These are phyloP conservation scores for Aspergillus sojae DNA, from an alignment of 2,329 filamentous ascomycete species.

Conservation along the genomic window DNA sequence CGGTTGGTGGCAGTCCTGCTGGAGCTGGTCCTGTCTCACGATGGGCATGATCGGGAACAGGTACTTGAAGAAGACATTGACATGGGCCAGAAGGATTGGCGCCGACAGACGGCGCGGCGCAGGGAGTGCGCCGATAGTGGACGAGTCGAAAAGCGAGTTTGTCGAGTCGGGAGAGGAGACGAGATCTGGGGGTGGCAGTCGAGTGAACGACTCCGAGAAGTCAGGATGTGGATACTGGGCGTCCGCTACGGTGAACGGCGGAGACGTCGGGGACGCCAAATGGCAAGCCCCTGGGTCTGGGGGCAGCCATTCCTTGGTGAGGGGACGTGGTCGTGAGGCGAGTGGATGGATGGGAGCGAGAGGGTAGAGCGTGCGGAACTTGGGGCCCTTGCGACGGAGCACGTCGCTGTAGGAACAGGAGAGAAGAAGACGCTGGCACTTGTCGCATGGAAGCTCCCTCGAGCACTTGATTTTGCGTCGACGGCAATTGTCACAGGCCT, in stretches of 20 bases:
- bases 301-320: slow-evolving; percentile 23
- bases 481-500: slow-evolving; percentile 47
- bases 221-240: slow-evolving; percentile 28
- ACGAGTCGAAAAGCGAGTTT: slow-evolving; percentile 33
- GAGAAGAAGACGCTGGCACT: slow-evolving; percentile 40
- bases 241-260: slow-evolving; percentile 28
- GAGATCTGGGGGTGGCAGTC: slow-evolving; percentile 33
- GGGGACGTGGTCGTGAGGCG: slow-evolving; percentile 22
- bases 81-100: slow-evolving; percentile 39
- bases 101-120: slow-evolving; percentile 33
- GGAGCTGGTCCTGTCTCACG: slow-evolving; percentile 38
- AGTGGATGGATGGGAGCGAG: slow-evolving; percentile 40
- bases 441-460: slow-evolving; percentile 45
- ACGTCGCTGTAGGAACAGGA: slow-evolving; percentile 45
- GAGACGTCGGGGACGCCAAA: slow-evolving; percentile 31
- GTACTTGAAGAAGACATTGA: slow-evolving; percentile 46
- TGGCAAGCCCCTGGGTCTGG: slow-evolving; percentile 21
- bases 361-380: slow-evolving; percentile 43
- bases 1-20: slow-evolving; percentile 52
- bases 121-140: slow-evolving; percentile 19
- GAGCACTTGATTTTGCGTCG: slow-evolving; percentile 48
- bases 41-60: slow-evolving; percentile 50
- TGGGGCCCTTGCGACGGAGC: slow-evolving; percentile 42
- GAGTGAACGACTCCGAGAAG: slow-evolving; percentile 29
- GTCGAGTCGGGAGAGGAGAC: slow-evolving; percentile 40